phyloP scores from a whole-genome alignment of 257 asterid species.

The Ligustrum vulgare region DNA sequence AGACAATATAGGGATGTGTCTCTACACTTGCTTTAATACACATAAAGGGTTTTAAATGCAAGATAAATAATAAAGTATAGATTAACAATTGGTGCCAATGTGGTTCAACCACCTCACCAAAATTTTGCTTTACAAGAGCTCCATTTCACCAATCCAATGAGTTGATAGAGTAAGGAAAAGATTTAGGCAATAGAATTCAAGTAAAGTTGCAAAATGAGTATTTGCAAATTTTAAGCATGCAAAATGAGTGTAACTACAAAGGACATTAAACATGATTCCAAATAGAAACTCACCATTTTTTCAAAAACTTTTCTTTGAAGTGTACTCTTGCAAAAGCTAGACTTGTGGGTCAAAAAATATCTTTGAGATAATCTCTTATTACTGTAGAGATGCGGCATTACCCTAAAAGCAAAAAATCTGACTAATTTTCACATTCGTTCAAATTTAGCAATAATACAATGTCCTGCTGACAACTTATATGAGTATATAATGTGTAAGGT shows the following conservation, averaged over 20 bases:
- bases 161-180: constrained; percentile 57
- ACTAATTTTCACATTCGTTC: too few relatives aligned
- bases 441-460: too few relatives aligned
- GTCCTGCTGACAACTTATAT: too few relatives aligned
- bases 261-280: too few relatives aligned
- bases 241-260: background rate
- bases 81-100: constrained; percentile 84
- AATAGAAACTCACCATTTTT: too few relatives aligned
- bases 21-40: constrained; percentile 11
- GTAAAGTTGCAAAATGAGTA: constrained; percentile 7
- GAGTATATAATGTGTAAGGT: too few relatives aligned
- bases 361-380: too few relatives aligned
- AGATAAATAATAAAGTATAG: constrained; percentile 24
- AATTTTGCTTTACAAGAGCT: constrained; percentile 81
- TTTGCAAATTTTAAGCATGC: background rate
- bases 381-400: too few relatives aligned
- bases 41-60: constrained; percentile 20
- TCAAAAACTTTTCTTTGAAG: too few relatives aligned
- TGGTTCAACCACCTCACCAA: constrained; percentile 97
- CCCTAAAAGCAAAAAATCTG: too few relatives aligned
- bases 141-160: constrained; percentile 98
- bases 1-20: background rate
- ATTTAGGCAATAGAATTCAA: constrained; percentile 6
- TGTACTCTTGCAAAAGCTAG: too few relatives aligned
- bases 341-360: too few relatives aligned